These are phyloP conservation scores for Irpex lacteus DNA, from an alignment of 1,284 basidiomycete species.

Conservation along the genomic window DNA sequence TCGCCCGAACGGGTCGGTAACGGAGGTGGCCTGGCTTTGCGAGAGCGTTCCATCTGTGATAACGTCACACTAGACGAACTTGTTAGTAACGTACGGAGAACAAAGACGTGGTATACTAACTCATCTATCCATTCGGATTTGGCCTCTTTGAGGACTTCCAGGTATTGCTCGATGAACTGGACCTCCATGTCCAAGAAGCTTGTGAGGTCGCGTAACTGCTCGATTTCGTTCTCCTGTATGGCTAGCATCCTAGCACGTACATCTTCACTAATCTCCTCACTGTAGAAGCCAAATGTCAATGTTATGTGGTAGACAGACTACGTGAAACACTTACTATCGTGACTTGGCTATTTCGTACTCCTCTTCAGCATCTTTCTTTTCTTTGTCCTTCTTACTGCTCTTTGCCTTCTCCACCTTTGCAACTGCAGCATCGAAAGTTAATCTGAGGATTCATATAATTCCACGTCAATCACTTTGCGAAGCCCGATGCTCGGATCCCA, in stretches of 20 bases:
- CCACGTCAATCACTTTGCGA: conserved; percentile 1
- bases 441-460: conserved; percentile 35
- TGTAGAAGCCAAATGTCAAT: conserved; percentile 26
- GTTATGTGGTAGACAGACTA: neutral
- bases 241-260: conserved; percentile 69
- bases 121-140: conserved; percentile 62
- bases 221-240: conserved; percentile 75
- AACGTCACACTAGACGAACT: conserved; percentile 15
- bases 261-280: conserved; percentile 82
- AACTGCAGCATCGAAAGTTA: conserved; percentile 74
- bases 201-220: conserved; percentile 66
- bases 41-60: conserved; percentile 20
- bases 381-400: conserved; percentile 63
- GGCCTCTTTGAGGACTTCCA: conserved; percentile 67
- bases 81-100: neutral
- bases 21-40: conserved; percentile 15
- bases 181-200: conserved; percentile 70
- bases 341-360: conserved; percentile 67
- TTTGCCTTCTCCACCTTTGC: conserved; percentile 66
- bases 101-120: conserved; percentile 34
- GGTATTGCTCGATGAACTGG: conserved; percentile 70
- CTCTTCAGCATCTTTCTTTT: conserved; percentile 72
- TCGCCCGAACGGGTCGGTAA: conserved; percentile 7
- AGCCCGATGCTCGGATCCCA: neutral
- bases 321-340: conserved; percentile 60